Conservation (phyloP, 2,329 filamentous ascomycete genomes). For the Penicillium digitatum region DNA sequence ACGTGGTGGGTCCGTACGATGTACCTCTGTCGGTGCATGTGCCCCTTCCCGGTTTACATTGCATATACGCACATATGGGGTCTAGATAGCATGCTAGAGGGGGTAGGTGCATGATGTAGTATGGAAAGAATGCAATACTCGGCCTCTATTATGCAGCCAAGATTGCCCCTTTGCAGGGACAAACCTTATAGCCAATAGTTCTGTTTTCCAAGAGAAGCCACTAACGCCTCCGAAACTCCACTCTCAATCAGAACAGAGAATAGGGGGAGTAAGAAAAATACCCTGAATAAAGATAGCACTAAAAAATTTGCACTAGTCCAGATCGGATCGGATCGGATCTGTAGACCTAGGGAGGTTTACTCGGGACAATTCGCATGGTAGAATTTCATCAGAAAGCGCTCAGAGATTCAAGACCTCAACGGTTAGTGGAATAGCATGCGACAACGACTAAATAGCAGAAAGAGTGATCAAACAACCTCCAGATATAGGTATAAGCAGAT, state of each 20-base stretch:
- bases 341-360: background rate
- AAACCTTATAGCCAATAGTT: background rate
- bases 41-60: background rate
- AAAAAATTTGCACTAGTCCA: background rate
- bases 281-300: background rate
- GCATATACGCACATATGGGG: background rate
- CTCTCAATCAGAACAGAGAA: background rate
- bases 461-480: constrained; percentile 42
- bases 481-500: constrained; percentile 21
- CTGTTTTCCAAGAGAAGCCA: background rate
- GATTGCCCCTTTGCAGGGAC: constrained; percentile 1
- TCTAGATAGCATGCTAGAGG: background rate
- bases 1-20: background rate
- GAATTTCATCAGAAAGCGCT: constrained; percentile 9
- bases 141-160: constrained; percentile 5
- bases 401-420: constrained; percentile 7
- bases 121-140: constrained; percentile 1
- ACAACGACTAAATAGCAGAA: constrained; percentile 12
- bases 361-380: background rate
- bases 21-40: background rate
- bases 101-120: background rate
- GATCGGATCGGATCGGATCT: background rate
- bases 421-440: constrained; percentile 3
- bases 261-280: background rate
- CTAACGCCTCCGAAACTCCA: background rate